Base-by-base conservation (phyloP, 2,329 filamentous ascomycete species). In the Parastagonospora avenae region DNA sequence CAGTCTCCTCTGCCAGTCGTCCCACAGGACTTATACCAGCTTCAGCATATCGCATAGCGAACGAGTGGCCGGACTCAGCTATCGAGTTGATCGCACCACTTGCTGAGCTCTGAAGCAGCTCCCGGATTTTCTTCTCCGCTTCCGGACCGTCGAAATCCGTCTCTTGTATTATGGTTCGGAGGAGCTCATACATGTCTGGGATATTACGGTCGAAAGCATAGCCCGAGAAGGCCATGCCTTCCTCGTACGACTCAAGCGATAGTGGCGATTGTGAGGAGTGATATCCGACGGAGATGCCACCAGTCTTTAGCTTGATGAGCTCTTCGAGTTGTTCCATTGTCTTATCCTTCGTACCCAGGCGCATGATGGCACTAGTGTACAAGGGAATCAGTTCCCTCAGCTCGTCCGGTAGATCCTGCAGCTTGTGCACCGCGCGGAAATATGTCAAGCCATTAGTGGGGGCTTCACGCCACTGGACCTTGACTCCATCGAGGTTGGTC, bases 401-500 rank as follows among this genome's bases (percentile, higher is more conserved):
- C 56, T 97, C 91, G 54, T 93, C 87, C 0, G 93, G 91, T 11
- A 99, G 78, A 54, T 89, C 85, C 38, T 90, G 82, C 47, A 97
- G 80, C 0, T 84, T 82, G 69, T 95, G 92, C 71, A 97, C 84
- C 2, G 91, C 92, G 52, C 92, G 88, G 79, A 99, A 96, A 72
- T 99, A 99, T 1, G 93, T 97, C 51, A 99, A 78, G 0, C 94
- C 94, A 64, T 99, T 99, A 0, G 94, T 99, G 2, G 91, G 90
- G 7, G 92, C 91, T 73, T 96, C 91, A 43, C 89, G 87, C 92
- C 92, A 97, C 64, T 97, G 90, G 4, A 94, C 85, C 39, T 88
- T 85, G 35, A 88, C 83, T 32, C 83, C 81, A 36, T 84, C 82
- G 8, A 89, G 71, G 9, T 79, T 77, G 33, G 77, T 80, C 57